A percentile compares a stretch with the other conserved stretches of the same genome.
Evolutionary conservation across 106 monocot genomes (phyloP).

Genomic region (Acanthochlamys bracteata): DNA sequence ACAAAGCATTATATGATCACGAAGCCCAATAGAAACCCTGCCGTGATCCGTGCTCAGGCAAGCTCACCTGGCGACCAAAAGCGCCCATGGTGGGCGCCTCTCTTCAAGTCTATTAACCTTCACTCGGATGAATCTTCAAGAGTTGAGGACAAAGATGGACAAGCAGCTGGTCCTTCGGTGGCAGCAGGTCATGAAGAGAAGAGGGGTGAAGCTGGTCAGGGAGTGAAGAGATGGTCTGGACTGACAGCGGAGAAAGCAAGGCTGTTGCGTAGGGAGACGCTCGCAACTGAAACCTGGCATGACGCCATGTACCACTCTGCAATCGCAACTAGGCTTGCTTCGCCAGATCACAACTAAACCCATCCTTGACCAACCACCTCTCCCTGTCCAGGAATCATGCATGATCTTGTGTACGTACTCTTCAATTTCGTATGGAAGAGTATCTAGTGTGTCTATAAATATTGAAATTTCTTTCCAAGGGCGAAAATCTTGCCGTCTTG

Average conservation of each 20-base stretch:
- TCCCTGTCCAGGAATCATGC: no score
- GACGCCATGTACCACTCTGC: conserved; percentile 9
- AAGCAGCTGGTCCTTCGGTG: no score
- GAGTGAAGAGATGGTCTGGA: not conserved
- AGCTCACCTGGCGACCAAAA: not conserved
- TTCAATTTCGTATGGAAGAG: no score
- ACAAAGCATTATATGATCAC: no score
- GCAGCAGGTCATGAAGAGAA: not conserved
- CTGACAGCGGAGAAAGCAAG: not conserved
- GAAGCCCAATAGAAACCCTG: no score
- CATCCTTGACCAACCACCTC: no score
- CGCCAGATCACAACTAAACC: not conserved
- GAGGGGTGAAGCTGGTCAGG: not conserved
- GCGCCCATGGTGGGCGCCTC: not conserved
- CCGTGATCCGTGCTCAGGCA: not conserved
- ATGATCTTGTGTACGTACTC: no score
- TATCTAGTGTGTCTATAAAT: no score
- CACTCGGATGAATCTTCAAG: not conserved
- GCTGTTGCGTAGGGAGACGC: not conserved
- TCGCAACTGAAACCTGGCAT: conserved; percentile 3
- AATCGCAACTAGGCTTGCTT: conserved; percentile 1
- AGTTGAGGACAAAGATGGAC: no score
- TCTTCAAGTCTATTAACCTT: not conserved
- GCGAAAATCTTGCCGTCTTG: no score
- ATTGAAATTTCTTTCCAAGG: no score